Base-by-base conservation (phyloP, 2,329 filamentous ascomycete genomes). In the Penicillium sp. region DNA sequence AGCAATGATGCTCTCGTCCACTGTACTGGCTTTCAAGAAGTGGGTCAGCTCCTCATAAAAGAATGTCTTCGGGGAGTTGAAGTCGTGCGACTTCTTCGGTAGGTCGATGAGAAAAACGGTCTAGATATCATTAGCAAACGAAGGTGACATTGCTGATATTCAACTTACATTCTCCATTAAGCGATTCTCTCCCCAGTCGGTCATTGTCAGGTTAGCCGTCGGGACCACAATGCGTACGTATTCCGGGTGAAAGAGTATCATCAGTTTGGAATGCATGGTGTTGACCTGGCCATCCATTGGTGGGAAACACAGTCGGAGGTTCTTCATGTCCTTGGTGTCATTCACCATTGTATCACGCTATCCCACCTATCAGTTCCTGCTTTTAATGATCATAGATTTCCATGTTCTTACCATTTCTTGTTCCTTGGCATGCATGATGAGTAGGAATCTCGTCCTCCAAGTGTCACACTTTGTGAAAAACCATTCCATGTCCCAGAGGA, bases 251-350 rank as follows among this genome's bases (percentile, higher is more conserved):
- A 92, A 93, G n/a, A 97, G 80, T 1, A 97, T 75, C 82, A 96
- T 92, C 42, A 97, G 79, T 70, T 99, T 97, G 48, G 91, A 96
- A 73, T 97, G 94, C 92, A 97, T 96, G 65, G 82, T 86, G 23
- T 86, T 88, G 6, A 85, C 75, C 45, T 83, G 79, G 1, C 85
- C 83, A 40, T 85, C 79, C 89, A 97, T 93, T 2, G 83, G 82
- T 15, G 93, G 93, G 68, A 97, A 96, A 69, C 90, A 92, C 53
- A 86, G 64, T 20, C 83, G 83, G 53, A 95, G 79, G 49, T 82
- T 80, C 11, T 69, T 68, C 61, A 82, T 75, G 9, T 68, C 71
- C 2, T 71, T 71, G 25, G 75, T 75, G 48, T 80, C 75, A 11
- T 64, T 52, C 52, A 69, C 54, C 44, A 77, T 74, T 41, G 74